A percentile compares a stretch with the other conserved stretches of the same genome.
Evolutionary conservation across 1,284 basidiomycete genomes (phyloP).

Genomic region (Apiotrichum brassicae): DNA sequence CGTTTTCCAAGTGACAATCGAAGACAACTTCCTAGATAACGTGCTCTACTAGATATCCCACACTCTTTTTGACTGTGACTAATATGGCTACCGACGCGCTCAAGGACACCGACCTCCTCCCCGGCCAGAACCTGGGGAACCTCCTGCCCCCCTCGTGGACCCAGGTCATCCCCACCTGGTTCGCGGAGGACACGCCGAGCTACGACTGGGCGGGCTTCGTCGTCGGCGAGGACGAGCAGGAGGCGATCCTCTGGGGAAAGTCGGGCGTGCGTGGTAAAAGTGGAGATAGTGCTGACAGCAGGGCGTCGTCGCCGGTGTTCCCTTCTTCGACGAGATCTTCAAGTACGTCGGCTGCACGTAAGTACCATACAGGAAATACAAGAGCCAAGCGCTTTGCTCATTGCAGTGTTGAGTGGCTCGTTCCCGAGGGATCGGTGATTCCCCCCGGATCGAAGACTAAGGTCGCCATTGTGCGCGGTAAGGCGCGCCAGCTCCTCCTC

Average conservation of each 20-base stretch:
- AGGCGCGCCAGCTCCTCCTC: slow-evolving; percentile 79
- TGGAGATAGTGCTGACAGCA: slow-evolving; percentile 17
- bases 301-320: slow-evolving; percentile 88
- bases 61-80: too few species aligned
- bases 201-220: slow-evolving; percentile 98
- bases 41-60: too few species aligned
- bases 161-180: slow-evolving; percentile 70
- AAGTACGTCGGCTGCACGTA: slow-evolving; percentile 80
- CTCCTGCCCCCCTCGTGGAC: slow-evolving; percentile 90
- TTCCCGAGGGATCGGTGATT: slow-evolving; percentile 76
- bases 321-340: slow-evolving; percentile 95
- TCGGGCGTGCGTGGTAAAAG: slow-evolving; percentile 36
- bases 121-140: slow-evolving; percentile 50
- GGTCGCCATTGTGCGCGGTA: slow-evolving; percentile 85
- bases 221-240: slow-evolving; percentile 80
- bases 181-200: slow-evolving; percentile 88
- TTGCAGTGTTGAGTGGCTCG: slow-evolving; percentile 82
- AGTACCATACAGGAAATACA: slow-evolving; percentile 40
- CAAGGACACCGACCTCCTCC: slow-evolving; percentile 21
- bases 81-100: not conserved
- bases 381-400: not conserved
- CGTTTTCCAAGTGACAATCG: too few species aligned
- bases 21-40: too few species aligned
- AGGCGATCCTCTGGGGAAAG: slow-evolving; percentile 82
- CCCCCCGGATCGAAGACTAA: slow-evolving; percentile 61